Evolutionary conservation across 306 rosid genomes (phyloP).

Genomic region (Casuarina glauca): DNA sequence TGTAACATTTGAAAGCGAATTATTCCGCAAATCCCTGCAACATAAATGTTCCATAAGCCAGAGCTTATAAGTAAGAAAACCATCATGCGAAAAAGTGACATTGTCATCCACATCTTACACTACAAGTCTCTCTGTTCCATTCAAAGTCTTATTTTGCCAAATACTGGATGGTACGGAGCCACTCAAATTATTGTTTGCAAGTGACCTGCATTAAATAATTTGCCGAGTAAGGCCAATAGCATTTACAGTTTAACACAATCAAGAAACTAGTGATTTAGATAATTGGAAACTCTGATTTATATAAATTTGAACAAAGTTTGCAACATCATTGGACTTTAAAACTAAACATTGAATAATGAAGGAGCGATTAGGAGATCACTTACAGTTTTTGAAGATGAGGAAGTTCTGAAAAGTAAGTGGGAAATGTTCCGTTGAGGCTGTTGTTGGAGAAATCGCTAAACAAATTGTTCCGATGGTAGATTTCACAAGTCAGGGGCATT

Average conservation of each 20-base stretch:
- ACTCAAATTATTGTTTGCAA: slow-evolving; percentile 68
- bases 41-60: slow-evolving; percentile 27
- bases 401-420: slow-evolving; percentile 57
- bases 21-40: slow-evolving; percentile 84
- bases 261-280: too few relatives aligned
- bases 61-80: slow-evolving; percentile 15
- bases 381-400: slow-evolving; percentile 71
- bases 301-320: not conserved
- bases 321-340: not conserved
- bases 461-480: slow-evolving; percentile 15
- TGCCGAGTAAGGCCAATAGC: too few relatives aligned
- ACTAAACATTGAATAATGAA: slow-evolving; percentile 2
- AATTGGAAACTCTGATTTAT: not conserved
- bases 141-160: slow-evolving; percentile 59
- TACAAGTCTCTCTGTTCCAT: slow-evolving; percentile 36
- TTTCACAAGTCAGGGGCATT: not conserved
- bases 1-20: slow-evolving; percentile 45
- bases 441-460: slow-evolving; percentile 80
- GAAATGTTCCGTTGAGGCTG: slow-evolving; percentile 63
- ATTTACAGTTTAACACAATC: slow-evolving; percentile 21
- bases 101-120: slow-evolving; percentile 58
- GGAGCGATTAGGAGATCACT: slow-evolving; percentile 32
- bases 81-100: slow-evolving; percentile 1
- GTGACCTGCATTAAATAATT: slow-evolving; percentile 68
- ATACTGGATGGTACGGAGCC: slow-evolving; percentile 65